Conservation (phyloP, 192 early-diverging fungal species). For the Umbelopsis vinacea region DNA sequence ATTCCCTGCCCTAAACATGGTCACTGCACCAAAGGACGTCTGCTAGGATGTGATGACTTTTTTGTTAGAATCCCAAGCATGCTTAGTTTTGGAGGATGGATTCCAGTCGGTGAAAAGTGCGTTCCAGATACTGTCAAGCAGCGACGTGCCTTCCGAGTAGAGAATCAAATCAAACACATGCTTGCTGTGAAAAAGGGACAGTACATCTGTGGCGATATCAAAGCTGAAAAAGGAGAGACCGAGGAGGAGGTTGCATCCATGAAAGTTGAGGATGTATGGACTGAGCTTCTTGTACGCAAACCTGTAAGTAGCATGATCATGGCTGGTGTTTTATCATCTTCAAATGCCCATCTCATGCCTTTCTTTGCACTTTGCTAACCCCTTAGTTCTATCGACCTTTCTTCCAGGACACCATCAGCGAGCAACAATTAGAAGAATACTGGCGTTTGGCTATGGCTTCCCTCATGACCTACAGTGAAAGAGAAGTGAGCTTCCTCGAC, state of each 20-base stretch:
- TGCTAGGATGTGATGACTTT: slow-evolving; percentile 28
- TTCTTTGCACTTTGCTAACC: background rate
- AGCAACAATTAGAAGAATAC: slow-evolving; percentile 41
- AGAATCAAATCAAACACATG: slow-evolving; percentile 29
- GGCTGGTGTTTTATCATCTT: background rate
- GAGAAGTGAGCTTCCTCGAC: slow-evolving; percentile 18
- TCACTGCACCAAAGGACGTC: slow-evolving; percentile 20
- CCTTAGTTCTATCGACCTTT: background rate
- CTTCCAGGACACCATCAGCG: slow-evolving; percentile 35
- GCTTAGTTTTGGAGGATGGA: slow-evolving; percentile 33
- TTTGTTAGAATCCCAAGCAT: slow-evolving; percentile 33
- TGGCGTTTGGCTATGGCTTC: slow-evolving; percentile 39
- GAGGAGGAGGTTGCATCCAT: slow-evolving; percentile 21
- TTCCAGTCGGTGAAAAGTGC: slow-evolving; percentile 38
- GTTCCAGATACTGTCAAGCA: slow-evolving; percentile 37
- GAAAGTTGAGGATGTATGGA: slow-evolving; percentile 27
- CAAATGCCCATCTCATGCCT: background rate
- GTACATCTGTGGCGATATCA: slow-evolving; percentile 13
- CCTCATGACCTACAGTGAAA: slow-evolving; percentile 17
- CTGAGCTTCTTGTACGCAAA: slow-evolving; percentile 27
- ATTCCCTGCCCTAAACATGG: slow-evolving; percentile 47
- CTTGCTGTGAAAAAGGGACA: slow-evolving; percentile 35
- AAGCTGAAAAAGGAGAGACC: slow-evolving; percentile 18
- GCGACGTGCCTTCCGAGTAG: slow-evolving; percentile 33
- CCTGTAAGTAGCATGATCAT: slow-evolving; percentile 30